Conservation (phyloP, 2,329 filamentous ascomycete species). For the Lecanicillium sp. region DNA sequence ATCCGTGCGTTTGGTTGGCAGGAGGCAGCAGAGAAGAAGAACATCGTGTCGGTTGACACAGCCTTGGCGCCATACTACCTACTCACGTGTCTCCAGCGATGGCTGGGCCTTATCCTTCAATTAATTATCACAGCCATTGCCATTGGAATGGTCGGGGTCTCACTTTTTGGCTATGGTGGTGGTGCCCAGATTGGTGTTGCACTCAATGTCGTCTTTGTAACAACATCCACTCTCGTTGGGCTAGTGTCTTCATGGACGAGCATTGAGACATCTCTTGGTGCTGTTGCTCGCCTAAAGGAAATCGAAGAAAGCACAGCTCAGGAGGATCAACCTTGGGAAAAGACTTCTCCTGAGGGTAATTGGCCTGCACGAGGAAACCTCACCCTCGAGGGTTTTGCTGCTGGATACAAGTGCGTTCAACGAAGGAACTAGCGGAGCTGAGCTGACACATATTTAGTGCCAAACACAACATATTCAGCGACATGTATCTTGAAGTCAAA, state of each 20-base stretch:
- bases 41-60: constrained; percentile 31
- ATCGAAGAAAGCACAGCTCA: constrained; percentile 11
- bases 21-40: constrained; percentile 28
- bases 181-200: constrained; percentile 15
- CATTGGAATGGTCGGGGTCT: constrained; percentile 19
- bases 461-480: constrained; percentile 10
- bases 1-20: constrained; percentile 21
- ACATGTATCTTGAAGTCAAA: constrained; percentile 11
- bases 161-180: constrained; percentile 19
- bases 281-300: constrained; percentile 13
- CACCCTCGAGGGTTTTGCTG: constrained; percentile 10
- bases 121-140: constrained; percentile 30
- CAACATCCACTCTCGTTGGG: constrained; percentile 14
- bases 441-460: not conserved
- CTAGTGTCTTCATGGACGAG: constrained; percentile 15
- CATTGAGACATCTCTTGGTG: constrained; percentile 16
- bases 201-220: constrained; percentile 16
- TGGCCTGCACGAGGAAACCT: constrained; percentile 14
- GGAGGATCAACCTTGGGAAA: constrained; percentile 10
- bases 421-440: not conserved
- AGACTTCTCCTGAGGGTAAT: constrained; percentile 2
- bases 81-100: constrained; percentile 37
- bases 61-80: constrained; percentile 22
- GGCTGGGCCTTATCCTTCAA: constrained; percentile 38
- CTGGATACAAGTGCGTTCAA: constrained; percentile 12